Evolutionary conservation across 352 stramenopile species (phyloP).

Genomic region (Halophytophthora polymorphica): DNA sequence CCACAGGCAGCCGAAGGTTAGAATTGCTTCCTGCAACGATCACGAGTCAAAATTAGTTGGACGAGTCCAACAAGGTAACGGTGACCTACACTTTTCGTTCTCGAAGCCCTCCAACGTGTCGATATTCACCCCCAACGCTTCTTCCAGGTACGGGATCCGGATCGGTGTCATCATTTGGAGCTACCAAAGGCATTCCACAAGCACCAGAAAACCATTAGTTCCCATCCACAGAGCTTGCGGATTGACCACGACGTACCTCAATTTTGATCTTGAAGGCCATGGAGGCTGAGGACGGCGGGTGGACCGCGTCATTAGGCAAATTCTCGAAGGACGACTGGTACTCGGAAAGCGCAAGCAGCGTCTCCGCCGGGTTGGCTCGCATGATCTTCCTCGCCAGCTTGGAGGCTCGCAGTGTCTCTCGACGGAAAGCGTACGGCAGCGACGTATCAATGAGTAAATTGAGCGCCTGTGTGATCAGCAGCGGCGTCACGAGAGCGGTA

Average conservation of each 20-base stretch:
- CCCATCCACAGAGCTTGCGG: not conserved
- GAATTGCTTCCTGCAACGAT: not conserved
- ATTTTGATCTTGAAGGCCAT: conserved; percentile 80
- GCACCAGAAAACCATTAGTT: conserved; percentile 1
- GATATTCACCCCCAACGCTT: conserved; percentile 70
- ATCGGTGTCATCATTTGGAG: conserved; percentile 88
- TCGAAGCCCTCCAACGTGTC: conserved; percentile 77
- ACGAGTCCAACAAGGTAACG: not conserved
- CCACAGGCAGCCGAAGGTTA: not conserved
- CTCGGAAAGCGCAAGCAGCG: conserved; percentile 72
- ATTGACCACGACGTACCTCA: conserved; percentile 40
- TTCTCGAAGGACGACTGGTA: conserved; percentile 84
- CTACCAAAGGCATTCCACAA: conserved; percentile 16
- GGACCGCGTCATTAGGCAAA: conserved; percentile 28
- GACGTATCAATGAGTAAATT: conserved; percentile 85
- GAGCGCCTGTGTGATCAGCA: conserved; percentile 82
- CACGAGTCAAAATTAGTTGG: too few relatives aligned
- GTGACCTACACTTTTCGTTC: conserved; percentile 65
- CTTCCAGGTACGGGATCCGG: conserved; percentile 84
- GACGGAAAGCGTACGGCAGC: conserved; percentile 59
- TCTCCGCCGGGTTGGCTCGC: conserved; percentile 79
- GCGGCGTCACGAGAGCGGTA: conserved; percentile 78
- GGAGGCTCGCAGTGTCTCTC: conserved; percentile 62
- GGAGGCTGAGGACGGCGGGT: conserved; percentile 21
- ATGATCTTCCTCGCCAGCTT: conserved; percentile 81